Percentiles rank a stretch among this genome's conserved stretches.
phyloP scores from a whole-genome alignment of 352 stramenopile species.

The Pythium volutum region DNA sequence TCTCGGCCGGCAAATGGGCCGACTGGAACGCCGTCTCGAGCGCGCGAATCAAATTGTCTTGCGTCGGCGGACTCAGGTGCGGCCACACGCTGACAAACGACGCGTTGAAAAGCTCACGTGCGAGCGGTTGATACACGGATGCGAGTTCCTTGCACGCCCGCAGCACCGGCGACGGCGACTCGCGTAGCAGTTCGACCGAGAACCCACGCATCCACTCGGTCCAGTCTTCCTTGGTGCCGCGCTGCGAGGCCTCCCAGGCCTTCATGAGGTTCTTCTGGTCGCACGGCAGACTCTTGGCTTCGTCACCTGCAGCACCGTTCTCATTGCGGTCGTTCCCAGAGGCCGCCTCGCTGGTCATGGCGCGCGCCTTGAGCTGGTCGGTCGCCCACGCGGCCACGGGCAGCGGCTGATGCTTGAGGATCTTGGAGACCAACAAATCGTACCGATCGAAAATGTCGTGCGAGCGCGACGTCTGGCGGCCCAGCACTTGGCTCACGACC shows the following conservation, averaged over 20 bases:
- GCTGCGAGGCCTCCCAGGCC: constrained; percentile 81
- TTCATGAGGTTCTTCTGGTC: constrained; percentile 85
- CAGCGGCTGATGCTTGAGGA: constrained; percentile 84
- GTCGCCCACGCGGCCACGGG: constrained; percentile 80
- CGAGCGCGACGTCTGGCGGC: constrained; percentile 57
- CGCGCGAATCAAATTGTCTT: constrained; percentile 92
- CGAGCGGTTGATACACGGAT: constrained; percentile 97
- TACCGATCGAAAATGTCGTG: constrained; percentile 89
- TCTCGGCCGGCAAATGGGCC: constrained; percentile 94
- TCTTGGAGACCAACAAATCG: constrained; percentile 84
- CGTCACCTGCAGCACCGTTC: constrained; percentile 37
- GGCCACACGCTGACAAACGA: constrained; percentile 99
- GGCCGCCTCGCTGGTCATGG: constrained; percentile 2
- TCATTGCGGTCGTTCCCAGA: background rate
- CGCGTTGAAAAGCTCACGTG: constrained; percentile 97
- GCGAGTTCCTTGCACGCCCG: constrained; percentile 94
- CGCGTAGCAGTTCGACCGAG: constrained; percentile 95
- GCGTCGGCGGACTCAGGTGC: constrained; percentile 89
- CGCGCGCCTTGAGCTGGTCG: constrained; percentile 42
- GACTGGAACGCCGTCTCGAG: constrained; percentile 95
- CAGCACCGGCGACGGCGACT: constrained; percentile 95
- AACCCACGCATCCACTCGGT: constrained; percentile 99
- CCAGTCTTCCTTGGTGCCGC: constrained; percentile 94
- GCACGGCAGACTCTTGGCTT: constrained; percentile 75
- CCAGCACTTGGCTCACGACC: constrained; percentile 80